Base-by-base conservation (phyloP, 2,329 filamentous ascomycete species). In the Fusarium nisikadoi region DNA sequence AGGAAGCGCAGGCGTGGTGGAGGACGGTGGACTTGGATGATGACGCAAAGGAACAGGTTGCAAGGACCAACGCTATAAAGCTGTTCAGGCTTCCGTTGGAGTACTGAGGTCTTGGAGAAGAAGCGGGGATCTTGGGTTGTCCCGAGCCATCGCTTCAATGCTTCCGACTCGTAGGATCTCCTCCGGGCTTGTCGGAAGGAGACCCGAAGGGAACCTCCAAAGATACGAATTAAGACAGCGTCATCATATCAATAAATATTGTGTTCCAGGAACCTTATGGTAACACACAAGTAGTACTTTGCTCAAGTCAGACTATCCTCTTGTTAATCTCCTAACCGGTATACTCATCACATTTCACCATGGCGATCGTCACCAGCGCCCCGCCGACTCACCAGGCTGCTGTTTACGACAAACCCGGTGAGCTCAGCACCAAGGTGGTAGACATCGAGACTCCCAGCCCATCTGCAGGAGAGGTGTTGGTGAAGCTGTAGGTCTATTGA, bases 1-100 rank as follows among this genome's bases (percentile, higher is more conserved):
- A 68, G 5, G 66, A 69, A 23, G 66, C 64, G 1, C 66, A 69
- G 20, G 23, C 46, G n/a, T 69, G 64, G 64, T 69, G 66, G 66
- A 68, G 46, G 13, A 27, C 27, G 3, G 38, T 62, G 2, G 53
- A 64, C 6, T 36, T 69, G 19, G 27, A 43, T 1, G 19, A 0
- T 20, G 23, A 29, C 0, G 50, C 46, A 1, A 69, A 63, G 19
- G 39, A 42, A 1, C 31, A 31, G 3, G 38, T 68, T 4, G 55
- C 33, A 8, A 67, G 65, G 17, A 10, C 7, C 2, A 68, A 68
- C 16, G 49, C 65, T 2, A 66, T 68, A 11, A 67, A 54, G 35
- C 16, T 67, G 19, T 66, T 68, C 3, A 68, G 63, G 11, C 41
- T 69, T 4, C 64, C 64, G 0, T 19, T 68, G 10, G 57, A 68